Evolutionary conservation across 129 eudicot genomes (phyloP).

Genomic region (Escallonia herrerae): DNA sequence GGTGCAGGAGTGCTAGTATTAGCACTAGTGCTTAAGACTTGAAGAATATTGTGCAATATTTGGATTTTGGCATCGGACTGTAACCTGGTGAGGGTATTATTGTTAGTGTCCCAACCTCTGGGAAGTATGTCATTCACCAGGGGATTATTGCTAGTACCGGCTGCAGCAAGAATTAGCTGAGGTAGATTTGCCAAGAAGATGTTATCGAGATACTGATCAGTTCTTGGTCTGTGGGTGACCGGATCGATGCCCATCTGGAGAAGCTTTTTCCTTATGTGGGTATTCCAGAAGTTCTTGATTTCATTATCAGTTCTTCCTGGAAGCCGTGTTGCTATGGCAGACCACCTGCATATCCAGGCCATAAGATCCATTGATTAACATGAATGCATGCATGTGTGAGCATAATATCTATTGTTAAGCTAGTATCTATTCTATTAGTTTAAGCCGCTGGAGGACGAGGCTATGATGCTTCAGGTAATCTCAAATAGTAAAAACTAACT

Average conservation of each 20-base stretch:
- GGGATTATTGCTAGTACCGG: constrained; percentile 4
- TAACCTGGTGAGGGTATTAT: constrained; percentile 1
- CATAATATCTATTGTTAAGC: neutral
- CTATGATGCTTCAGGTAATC: too few relatives aligned
- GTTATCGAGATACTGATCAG: constrained; percentile 25
- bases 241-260: constrained; percentile 63
- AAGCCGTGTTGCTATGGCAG: constrained; percentile 50
- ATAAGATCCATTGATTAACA: too few relatives aligned
- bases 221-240: constrained; percentile 46
- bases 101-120: neutral
- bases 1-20: neutral
- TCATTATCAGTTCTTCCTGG: constrained; percentile 53
- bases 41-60: constrained; percentile 19
- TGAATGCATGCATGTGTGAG: neutral
- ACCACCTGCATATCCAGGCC: constrained; percentile 29
- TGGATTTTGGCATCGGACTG: constrained; percentile 18
- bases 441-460: too few relatives aligned
- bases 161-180: constrained; percentile 28
- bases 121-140: neutral
- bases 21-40: constrained; percentile 16
- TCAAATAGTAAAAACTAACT: neutral
- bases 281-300: constrained; percentile 52
- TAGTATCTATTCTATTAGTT: neutral
- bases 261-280: constrained; percentile 49
- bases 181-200: constrained; percentile 35